Percentiles rank a stretch among this genome's conserved stretches.
phyloP scores from a whole-genome alignment of 495 filamentous ascomycete species.

The Xylaria nigripes region DNA sequence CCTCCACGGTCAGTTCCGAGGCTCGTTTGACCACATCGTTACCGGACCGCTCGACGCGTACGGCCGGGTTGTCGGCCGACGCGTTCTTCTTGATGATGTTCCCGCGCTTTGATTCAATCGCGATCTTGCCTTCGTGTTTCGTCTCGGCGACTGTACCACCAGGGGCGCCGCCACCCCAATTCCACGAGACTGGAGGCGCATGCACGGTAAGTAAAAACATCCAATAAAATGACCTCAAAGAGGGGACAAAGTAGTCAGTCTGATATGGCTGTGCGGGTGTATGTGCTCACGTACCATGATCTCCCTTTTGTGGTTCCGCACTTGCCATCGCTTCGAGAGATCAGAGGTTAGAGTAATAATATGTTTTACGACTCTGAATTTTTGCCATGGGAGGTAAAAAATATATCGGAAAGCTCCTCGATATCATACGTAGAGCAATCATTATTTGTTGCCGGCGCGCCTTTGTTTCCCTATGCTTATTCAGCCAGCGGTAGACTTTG shows the following conservation, averaged over 20 bases:
- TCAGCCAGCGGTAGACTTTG: neutral
- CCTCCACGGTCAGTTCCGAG: slow-evolving; percentile 43
- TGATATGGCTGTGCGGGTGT: neutral
- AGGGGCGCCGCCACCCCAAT: slow-evolving; percentile 45
- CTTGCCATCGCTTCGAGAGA: neutral
- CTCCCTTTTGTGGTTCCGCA: slow-evolving; percentile 13
- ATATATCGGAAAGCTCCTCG: too few relatives aligned
- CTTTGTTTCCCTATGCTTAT: neutral
- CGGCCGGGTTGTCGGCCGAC: slow-evolving; percentile 48
- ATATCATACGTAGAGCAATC: too few relatives aligned
- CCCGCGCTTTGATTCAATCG: slow-evolving; percentile 50
- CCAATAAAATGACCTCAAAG: neutral
- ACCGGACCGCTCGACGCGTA: slow-evolving; percentile 46
- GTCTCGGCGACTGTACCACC: slow-evolving; percentile 51
- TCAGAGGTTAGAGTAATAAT: neutral
- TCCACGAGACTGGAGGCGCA: slow-evolving; percentile 46
- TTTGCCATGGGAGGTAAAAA: too few relatives aligned
- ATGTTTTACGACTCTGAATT: too few relatives aligned
- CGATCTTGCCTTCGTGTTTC: slow-evolving; percentile 47
- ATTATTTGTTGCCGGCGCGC: too few relatives aligned
- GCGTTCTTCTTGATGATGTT: slow-evolving; percentile 57
- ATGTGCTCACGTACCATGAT: slow-evolving; percentile 15
- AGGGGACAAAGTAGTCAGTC: neutral
- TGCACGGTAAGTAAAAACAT: neutral
- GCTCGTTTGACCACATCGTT: slow-evolving; percentile 59